Evolutionary conservation across 1,284 basidiomycete species (phyloP), one percentile per base, ranked within the genome.

Genomic region (Boletellus sp.): DNA sequence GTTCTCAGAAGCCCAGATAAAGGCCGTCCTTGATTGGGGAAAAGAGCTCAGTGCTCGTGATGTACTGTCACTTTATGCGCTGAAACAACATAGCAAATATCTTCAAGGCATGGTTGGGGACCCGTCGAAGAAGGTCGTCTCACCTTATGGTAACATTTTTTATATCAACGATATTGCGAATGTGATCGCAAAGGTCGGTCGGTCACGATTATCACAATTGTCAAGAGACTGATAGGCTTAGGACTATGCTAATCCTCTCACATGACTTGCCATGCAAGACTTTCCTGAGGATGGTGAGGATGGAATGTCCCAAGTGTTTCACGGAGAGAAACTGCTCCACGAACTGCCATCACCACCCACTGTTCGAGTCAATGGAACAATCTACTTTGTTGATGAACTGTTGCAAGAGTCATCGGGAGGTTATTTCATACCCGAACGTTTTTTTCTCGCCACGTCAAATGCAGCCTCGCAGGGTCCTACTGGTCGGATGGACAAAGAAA

Each of bases 231-330:
- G 39, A 35, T 10, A 46, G 36, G 39, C 47, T 52, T 28, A 69
- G 67, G 65, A 67, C 41, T 63, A 60, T 49, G 41, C 67, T 13
- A 66, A 66, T 46, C 64, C 63, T 12, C 38, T 63, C 2, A 64
- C 56, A 3, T 38, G 55, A 10, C 43, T 46, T 21, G 28, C 51
- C 6, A 64, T 68, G 64, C 43, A 52, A 22, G 55, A 60, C 35
- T 69, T 61, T 50, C 65, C 64, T 1, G 54, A 61, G 39, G 59
- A 65, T 50, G 48, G 44, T 13, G 51, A 45, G 5, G 33, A 40
- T 2, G 8, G 40, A 7, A 60, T 66, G 58, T 59, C 58, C 1
- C 46, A 70, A 46, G 55, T 61, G 1, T 57, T 51, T 22, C 47
- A 68, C 46, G 61, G 58, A 2, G 45, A 49, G 22, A 68, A 69